These are phyloP conservation scores for Solanum ossicruentum DNA, from an alignment of 257 asterid genomes.

Conservation along the genomic window DNA sequence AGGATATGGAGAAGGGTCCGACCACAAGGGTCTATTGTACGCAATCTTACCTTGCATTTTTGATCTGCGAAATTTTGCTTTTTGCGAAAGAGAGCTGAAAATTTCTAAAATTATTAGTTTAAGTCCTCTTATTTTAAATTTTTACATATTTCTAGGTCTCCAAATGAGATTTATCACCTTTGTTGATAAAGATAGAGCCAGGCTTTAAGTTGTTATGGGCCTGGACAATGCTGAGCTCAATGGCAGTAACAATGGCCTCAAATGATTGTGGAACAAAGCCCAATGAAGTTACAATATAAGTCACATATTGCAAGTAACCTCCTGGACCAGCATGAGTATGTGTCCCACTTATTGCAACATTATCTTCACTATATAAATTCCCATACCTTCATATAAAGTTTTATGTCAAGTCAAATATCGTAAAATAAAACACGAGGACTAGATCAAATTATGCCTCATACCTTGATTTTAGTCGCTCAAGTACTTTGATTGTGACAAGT, in stretches of 20 bases:
- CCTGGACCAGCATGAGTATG: constrained; percentile 72
- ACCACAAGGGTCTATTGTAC: too few species aligned
- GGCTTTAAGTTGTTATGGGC: constrained; percentile 41
- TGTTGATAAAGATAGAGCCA: constrained; percentile 30
- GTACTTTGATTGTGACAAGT: constrained; percentile 47
- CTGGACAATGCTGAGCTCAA: constrained; percentile 44
- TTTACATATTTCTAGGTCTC: neutral
- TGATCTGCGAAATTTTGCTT: neutral
- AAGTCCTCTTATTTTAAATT: neutral
- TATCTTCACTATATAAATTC: constrained; percentile 34
- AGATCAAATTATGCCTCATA: neutral
- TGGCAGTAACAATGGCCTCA: constrained; percentile 35
- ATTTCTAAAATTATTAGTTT: neutral
- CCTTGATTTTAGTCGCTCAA: constrained; percentile 36
- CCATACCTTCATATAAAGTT: constrained; percentile 29
- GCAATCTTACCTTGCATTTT: too few species aligned
- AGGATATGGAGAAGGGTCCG: too few species aligned
- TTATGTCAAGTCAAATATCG: neutral
- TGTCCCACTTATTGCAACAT: constrained; percentile 54
- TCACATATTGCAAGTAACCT: constrained; percentile 49
- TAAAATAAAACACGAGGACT: neutral
- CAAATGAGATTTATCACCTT: constrained; percentile 10
- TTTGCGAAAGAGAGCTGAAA: neutral
- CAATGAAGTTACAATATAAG: constrained; percentile 38
- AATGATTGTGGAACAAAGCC: constrained; percentile 59